Evolutionary conservation across 495 filamentous ascomycete genomes (phyloP).

Genomic region (Talaromyces proteolyticus): DNA sequence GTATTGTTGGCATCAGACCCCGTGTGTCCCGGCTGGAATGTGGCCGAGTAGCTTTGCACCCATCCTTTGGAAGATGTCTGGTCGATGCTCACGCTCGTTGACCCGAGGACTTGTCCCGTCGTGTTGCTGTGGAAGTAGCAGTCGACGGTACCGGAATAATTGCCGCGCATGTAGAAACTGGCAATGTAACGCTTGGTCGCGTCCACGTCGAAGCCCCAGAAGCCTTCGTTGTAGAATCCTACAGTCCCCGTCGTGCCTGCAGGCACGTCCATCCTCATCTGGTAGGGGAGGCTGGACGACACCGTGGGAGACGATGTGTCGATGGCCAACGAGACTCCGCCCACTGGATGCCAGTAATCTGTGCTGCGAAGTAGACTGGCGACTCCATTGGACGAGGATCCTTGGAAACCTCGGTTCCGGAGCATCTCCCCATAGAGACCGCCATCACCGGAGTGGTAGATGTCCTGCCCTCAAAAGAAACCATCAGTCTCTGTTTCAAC

Average conservation of each 20-base stretch:
- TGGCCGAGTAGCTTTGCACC: conserved; percentile 9
- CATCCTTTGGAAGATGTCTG: conserved; percentile 7
- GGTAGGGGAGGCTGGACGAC: conserved; percentile 51
- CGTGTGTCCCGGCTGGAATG: conserved; percentile 36
- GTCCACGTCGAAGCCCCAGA: conserved; percentile 55
- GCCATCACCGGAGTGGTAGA: conserved; percentile 71
- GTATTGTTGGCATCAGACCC: conserved; percentile 55
- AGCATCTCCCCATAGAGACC: conserved; percentile 73
- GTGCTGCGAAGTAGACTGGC: conserved; percentile 5
- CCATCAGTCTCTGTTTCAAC: conserved; percentile 9
- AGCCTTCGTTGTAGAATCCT: conserved; percentile 55
- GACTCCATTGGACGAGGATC: conserved; percentile 37
- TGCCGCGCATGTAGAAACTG: conserved; percentile 51
- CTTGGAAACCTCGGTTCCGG: conserved; percentile 66
- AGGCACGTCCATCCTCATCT: conserved; percentile 47
- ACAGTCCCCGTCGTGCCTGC: conserved; percentile 29
- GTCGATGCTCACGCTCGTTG: not conserved
- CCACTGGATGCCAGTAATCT: conserved; percentile 44
- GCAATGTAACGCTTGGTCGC: conserved; percentile 42
- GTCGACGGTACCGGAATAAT: conserved; percentile 16
- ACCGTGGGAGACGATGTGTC: conserved; percentile 35
- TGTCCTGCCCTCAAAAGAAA: conserved; percentile 50
- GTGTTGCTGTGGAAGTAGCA: conserved; percentile 9
- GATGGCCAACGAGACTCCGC: conserved; percentile 42
- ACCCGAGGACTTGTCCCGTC: conserved; percentile 7